Percentiles rank a stretch among this genome's conserved stretches.
Evolutionary conservation across 169 alveolate genomes (phyloP).

Genomic region (Fabrea salina): DNA sequence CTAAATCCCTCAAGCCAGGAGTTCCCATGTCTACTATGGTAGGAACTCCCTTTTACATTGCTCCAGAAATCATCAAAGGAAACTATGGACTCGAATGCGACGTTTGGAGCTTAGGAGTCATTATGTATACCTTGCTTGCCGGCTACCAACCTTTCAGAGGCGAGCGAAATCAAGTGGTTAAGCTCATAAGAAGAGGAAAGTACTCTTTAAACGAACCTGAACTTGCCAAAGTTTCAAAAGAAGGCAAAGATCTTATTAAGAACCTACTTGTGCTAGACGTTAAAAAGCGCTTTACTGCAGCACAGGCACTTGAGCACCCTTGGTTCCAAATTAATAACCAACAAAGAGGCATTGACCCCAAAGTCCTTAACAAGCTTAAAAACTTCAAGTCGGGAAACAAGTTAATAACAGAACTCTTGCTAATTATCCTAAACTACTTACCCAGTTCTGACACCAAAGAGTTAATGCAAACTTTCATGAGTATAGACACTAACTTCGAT

Average conservation of each 20-base stretch:
- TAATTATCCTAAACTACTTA: constrained; percentile 38
- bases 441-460: no score
- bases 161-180: constrained; percentile 52
- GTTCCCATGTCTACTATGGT: constrained; percentile 44
- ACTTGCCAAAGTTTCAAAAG: constrained; percentile 40
- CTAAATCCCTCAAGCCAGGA: constrained; percentile 22
- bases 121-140: constrained; percentile 62
- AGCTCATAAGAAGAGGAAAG: constrained; percentile 45
- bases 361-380: neutral
- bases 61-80: constrained; percentile 63
- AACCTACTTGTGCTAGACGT: constrained; percentile 48
- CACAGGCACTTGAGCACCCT: constrained; percentile 54
- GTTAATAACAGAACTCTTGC: constrained; percentile 44
- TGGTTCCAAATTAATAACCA: constrained; percentile 34
- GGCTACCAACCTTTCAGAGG: constrained; percentile 80
- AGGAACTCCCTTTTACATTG: constrained; percentile 66
- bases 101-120: constrained; percentile 78
- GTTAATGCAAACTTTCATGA: no score
- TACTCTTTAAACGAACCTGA: constrained; percentile 41
- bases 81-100: constrained; percentile 67
- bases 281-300: constrained; percentile 49
- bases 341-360: neutral
- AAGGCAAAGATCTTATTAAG: constrained; percentile 56
- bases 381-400: constrained; percentile 35
- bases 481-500: neutral